These are phyloP conservation scores for Platanus orientalis DNA, from an alignment of 164 flowering plant genomes.

Conservation along the genomic window DNA sequence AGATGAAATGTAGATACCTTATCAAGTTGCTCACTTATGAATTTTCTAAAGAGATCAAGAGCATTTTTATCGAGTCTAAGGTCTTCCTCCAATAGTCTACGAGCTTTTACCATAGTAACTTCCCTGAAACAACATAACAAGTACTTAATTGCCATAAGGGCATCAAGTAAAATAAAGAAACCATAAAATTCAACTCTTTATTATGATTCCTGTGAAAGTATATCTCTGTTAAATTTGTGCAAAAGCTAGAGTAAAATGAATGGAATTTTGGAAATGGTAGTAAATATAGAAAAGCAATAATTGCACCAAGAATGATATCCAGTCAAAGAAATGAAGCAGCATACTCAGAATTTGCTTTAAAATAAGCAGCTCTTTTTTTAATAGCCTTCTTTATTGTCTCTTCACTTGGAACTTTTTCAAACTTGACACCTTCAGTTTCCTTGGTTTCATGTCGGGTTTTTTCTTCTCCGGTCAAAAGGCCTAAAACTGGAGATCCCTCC, in stretches of 20 bases:
- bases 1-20: conserved; percentile 37
- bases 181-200: too few species aligned
- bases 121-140: conserved; percentile 31
- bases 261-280: neutral
- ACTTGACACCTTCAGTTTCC: conserved; percentile 19
- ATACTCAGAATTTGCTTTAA: conserved; percentile 69
- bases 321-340: conserved; percentile 20
- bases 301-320: neutral
- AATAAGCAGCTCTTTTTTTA: conserved; percentile 51
- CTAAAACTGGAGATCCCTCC: conserved; percentile 64
- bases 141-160: neutral
- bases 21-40: conserved; percentile 53
- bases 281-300: neutral
- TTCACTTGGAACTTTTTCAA: conserved; percentile 34
- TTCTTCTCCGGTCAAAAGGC: conserved; percentile 40
- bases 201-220: too few species aligned
- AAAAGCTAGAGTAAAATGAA: neutral
- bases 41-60: conserved; percentile 66
- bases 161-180: neutral
- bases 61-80: conserved; percentile 61
- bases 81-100: conserved; percentile 86
- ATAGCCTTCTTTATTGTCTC: conserved; percentile 54
- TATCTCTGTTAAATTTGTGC: too few species aligned
- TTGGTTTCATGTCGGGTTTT: conserved; percentile 25
- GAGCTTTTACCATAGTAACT: conserved; percentile 61